Conservation (phyloP, 345 rosid genomes). For the Orychophragmus violaceus region DNA sequence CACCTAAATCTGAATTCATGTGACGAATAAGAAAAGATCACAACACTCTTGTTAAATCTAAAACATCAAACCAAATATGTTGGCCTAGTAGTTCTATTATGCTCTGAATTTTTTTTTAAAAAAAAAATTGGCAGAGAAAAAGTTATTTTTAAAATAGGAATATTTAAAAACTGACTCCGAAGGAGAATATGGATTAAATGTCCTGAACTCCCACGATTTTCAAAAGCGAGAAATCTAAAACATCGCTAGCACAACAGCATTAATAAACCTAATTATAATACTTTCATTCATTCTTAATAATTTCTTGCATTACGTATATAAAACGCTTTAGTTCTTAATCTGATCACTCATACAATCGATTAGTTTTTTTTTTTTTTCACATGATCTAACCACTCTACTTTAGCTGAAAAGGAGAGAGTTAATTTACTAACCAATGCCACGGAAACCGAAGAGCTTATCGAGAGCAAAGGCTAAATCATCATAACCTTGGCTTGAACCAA, state of each 20-base stretch:
- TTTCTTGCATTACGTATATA: not conserved
- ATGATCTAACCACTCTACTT: not conserved
- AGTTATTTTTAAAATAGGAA: no score
- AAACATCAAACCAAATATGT: no score
- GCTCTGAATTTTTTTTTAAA: no score
- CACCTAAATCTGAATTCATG: not conserved
- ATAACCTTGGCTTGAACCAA: conserved; percentile 53
- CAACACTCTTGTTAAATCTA: not conserved
- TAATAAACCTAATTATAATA: not conserved
- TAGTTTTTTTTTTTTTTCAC: not conserved
- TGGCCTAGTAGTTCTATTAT: no score
- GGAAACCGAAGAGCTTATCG: conserved; percentile 68
- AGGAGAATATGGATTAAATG: no score
- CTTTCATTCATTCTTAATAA: not conserved
- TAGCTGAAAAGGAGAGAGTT: not conserved
- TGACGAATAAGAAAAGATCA: not conserved
- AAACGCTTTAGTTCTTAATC: not conserved
- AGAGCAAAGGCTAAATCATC: conserved; percentile 49
- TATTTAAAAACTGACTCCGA: no score
- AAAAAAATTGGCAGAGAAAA: no score
- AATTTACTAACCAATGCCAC: conserved; percentile 49
- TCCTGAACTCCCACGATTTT: no score
- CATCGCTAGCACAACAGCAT: not conserved
- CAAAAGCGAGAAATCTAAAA: no score
- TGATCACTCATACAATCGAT: not conserved